These are phyloP conservation scores for Plasmodium gonderi DNA, from an alignment of 169 alveolate genomes.

Conservation along the genomic window DNA sequence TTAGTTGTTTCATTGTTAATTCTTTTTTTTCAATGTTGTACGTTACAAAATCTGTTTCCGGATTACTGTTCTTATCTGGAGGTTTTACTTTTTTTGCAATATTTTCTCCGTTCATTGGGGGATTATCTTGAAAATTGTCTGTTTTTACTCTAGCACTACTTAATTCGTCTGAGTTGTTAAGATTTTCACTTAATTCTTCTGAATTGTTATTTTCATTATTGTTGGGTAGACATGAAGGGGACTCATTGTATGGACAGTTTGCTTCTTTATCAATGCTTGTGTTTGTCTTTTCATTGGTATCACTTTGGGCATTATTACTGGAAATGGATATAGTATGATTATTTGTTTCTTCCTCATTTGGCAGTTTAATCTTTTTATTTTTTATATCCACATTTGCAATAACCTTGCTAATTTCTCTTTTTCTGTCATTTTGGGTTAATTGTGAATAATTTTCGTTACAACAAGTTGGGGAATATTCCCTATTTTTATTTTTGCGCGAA, in stretches of 20 bases:
- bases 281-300: neutral
- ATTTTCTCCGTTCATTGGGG: neutral
- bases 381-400: neutral
- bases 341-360: neutral
- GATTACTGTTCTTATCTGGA: neutral
- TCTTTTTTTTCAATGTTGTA: conserved; percentile 62
- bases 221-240: neutral
- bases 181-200: neutral
- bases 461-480: neutral
- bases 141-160: neutral
- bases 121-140: neutral
- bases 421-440: neutral
- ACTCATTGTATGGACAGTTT: neutral
- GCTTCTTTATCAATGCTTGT: neutral
- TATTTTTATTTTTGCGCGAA: neutral
- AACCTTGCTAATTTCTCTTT: conserved; percentile 11
- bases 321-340: neutral
- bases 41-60: conserved; percentile 24
- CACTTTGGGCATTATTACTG: neutral
- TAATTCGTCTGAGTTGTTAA: neutral
- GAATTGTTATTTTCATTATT: neutral
- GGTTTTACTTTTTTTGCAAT: neutral
- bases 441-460: neutral
- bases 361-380: neutral
- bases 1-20: conserved; percentile 51